phyloP scores from a whole-genome alignment of 495 filamentous ascomycete genomes.

The Pyrenula aspistea region DNA sequence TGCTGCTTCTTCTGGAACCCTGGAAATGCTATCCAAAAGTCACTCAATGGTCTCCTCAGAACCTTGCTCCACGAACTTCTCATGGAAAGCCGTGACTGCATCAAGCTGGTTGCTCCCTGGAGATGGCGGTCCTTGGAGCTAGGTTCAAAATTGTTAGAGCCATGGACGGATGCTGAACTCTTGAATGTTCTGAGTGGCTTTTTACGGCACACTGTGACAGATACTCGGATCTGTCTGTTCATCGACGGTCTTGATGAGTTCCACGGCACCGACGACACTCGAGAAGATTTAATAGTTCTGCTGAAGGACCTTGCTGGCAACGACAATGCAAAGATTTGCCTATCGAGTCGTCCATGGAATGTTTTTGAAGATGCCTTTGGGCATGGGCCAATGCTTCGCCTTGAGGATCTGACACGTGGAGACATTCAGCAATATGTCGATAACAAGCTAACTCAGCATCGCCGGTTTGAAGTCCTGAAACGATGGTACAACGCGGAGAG shows the following conservation, averaged over 20 bases:
- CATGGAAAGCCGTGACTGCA: conserved; percentile 12
- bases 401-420: conserved; percentile 17
- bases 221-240: conserved; percentile 8
- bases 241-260: conserved; percentile 36
- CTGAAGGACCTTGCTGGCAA: conserved; percentile 1
- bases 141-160: no score
- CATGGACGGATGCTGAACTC: no score
- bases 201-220: not conserved
- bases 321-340: conserved; percentile 28
- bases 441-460: conserved; percentile 5
- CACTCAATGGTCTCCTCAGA: conserved; percentile 14
- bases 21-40: conserved; percentile 12
- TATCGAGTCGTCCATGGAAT: conserved; percentile 37
- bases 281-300: conserved; percentile 11
- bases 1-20: conserved; percentile 19
- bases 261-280: conserved; percentile 9
- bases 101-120: conserved; percentile 8
- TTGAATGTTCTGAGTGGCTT: not conserved
- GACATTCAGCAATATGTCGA: conserved; percentile 20
- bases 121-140: conserved; percentile 7
- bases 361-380: conserved; percentile 27
- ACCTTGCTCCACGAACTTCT: conserved; percentile 18
- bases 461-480: not conserved
- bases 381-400: conserved; percentile 4
- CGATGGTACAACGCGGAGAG: not conserved